phyloP scores from a whole-genome alignment of 1,284 basidiomycete genomes.

The Singerocomus inundabilis region DNA sequence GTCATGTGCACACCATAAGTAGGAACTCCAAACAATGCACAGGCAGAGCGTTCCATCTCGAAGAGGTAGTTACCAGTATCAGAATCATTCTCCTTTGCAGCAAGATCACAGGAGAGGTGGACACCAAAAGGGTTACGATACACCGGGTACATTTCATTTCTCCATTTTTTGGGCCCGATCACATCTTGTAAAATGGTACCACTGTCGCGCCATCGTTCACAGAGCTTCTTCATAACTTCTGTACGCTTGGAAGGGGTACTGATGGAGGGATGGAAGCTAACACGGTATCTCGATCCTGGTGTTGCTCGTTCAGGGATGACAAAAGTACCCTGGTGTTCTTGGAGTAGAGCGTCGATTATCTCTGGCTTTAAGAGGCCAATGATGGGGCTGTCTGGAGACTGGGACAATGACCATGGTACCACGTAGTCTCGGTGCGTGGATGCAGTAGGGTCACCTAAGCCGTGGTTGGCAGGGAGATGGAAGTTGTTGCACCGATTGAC shows the following conservation, averaged over 20 bases:
- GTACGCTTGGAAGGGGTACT: constrained; percentile 58
- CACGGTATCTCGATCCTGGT: constrained; percentile 31
- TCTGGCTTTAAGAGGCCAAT: constrained; percentile 64
- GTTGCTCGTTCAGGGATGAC: constrained; percentile 32
- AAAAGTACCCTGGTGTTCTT: constrained; percentile 48
- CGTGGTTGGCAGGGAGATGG: constrained; percentile 31
- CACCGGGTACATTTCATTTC: constrained; percentile 80
- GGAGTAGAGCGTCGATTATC: constrained; percentile 51
- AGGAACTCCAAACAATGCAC: constrained; percentile 84
- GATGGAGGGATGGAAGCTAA: constrained; percentile 54
- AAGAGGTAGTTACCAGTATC: constrained; percentile 67
- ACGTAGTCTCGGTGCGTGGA: constrained; percentile 41
- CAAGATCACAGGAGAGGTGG: constrained; percentile 35
- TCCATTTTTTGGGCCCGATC: constrained; percentile 78
- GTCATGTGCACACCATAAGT: constrained; percentile 90
- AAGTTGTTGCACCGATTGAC: constrained; percentile 67
- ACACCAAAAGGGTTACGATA: constrained; percentile 70
- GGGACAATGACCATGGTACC: constrained; percentile 50
- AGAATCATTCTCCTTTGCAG: constrained; percentile 21
- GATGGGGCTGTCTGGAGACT: constrained; percentile 47
- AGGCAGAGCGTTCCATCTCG: constrained; percentile 86
- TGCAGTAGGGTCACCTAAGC: constrained; percentile 13
- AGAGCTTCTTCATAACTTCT: constrained; percentile 56
- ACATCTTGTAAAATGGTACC: constrained; percentile 55
- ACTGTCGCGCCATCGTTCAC: constrained; percentile 67